Conservation (phyloP, 2,329 filamentous ascomycete species). For the Diaporthe sp. region DNA sequence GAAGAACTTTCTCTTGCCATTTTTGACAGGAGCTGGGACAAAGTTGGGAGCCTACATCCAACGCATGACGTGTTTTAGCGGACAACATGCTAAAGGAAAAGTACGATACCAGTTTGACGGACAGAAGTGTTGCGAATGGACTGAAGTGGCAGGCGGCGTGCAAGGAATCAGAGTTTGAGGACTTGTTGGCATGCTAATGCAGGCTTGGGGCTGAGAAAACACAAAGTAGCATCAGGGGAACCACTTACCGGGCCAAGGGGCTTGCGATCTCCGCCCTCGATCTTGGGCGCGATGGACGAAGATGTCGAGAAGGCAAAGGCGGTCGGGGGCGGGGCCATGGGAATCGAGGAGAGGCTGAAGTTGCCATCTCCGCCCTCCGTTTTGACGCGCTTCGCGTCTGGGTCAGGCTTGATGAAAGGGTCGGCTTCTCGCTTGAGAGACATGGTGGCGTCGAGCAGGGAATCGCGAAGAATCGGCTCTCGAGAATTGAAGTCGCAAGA, state of each 20-base stretch:
- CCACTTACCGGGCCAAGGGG: background rate
- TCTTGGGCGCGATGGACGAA: background rate
- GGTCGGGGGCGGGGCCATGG: slow-evolving; percentile 2
- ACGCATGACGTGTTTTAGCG: background rate
- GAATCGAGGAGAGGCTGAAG: slow-evolving; percentile 20
- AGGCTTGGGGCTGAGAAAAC: background rate
- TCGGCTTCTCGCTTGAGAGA: slow-evolving; percentile 24
- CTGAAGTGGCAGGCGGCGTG: background rate
- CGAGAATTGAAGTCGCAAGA: background rate
- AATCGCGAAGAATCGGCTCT: background rate
- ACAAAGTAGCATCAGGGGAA: background rate
- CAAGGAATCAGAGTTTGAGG: background rate
- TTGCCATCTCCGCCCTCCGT: slow-evolving; percentile 28
- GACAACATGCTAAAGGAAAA: no score
- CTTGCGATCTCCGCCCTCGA: slow-evolving; percentile 19
- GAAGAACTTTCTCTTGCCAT: slow-evolving; percentile 8
- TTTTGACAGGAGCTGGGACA: background rate
- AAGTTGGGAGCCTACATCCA: background rate
- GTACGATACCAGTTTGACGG: no score
- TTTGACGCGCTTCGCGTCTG: slow-evolving; percentile 31
- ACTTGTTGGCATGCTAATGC: background rate
- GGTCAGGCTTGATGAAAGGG: slow-evolving; percentile 30
- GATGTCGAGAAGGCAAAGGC: background rate
- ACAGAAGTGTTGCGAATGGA: background rate
- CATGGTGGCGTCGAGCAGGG: background rate